Evolutionary conservation across 2,329 filamentous ascomycete genomes (phyloP), one percentile per base, ranked within the genome.

Genomic region (Cordyceps fumosorosea): DNA sequence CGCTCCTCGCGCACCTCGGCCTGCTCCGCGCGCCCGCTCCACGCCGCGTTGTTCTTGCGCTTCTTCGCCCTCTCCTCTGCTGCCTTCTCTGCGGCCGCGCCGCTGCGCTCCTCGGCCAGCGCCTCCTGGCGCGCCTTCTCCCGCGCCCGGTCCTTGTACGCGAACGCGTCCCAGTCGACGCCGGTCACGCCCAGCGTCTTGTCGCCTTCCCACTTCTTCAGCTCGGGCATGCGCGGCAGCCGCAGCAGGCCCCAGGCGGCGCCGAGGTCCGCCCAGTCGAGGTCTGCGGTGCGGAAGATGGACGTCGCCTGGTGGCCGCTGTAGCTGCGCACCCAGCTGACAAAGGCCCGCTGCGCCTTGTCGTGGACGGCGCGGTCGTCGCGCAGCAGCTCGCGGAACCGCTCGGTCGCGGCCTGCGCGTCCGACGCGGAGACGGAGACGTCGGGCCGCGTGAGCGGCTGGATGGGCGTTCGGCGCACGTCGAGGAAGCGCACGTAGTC

Each of bases 161-260:
- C 77, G 68, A 86, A 91, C 2, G 74, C 78, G 50, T 87, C 81
- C 81, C 89, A 87, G 71, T 91, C 84, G 12, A 91, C 77, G 1
- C 16, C 37, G 40, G 82, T 81, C 2, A 88, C 74, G 2, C 85
- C 85, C 0, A 89, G 76, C 24, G 77, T 82, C 65, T 82, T 81
- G 71, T 91, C 88, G 5, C 88, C 88, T 14, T 85, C 82, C 79
- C 89, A 93, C 0, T 80, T 83, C 69, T 87, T 89, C 59, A 91
- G 77, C 74, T 99, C 95, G 0, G 95, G 93, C 95, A 99, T 99
- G 71, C 89, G 91, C 4, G 95, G 95, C 66, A 98, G 81, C 56
- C 87, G 87, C 2, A 97, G 80, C 0, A 99, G 80, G 1, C 91
- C 95, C 91, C 93, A 99, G 0, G 89, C 89, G 60, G 85, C 81